Evolutionary conservation across 2,329 filamentous ascomycete genomes (phyloP), one percentile per base, ranked within the genome.

Genomic region (Pleomassaria siparia): DNA sequence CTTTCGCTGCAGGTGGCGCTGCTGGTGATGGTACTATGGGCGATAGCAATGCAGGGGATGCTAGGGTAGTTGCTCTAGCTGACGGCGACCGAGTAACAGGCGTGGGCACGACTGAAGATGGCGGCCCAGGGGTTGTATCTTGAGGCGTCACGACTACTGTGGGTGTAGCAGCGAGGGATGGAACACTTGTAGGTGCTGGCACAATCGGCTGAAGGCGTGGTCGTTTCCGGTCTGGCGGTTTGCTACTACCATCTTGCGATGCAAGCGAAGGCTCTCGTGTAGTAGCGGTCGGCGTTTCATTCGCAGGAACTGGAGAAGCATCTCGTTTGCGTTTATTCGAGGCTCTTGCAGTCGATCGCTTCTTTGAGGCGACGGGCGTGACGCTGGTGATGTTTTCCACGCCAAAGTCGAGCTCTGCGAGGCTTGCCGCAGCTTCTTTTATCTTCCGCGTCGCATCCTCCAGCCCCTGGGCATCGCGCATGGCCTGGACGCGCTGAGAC

Each of bases 241-340:
- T 61, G 5, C 56, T 45, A 8, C 49, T 45, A 15, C 62, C 63
- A 21, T 70, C 67, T 35, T 61, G 56, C 1, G 62, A 62, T 30
- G 55, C 59, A 13, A 56, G 40, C 2, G 64, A 68, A 4, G 50
- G 43, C 26, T 64, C 65, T 44, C 57, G 50, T 13, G 54, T 59
- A 9, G 40, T 39, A 13, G 53, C 51, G 10, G 40, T 33, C 4
- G 55, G 44, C 13, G 44, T 52, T 2, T 65, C 56, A 1, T 50
- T 47, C 1, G 54, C 28, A 15, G 48, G 47, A n/a, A 66, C 62
- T 2, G 72, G 71, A 16, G 71, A 71, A 24, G 75, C 69, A 40
- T 83, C 80, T 32, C 78, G 71, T 59, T 84, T 85, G 43, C 82
- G 75, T 66, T 84, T 85, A 55, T 69, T 75, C 9, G 62, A 51